Percentiles rank a stretch among this genome's conserved stretches.
These are phyloP conservation scores for Euphorbia pulcherrima DNA, from an alignment of 345 rosid species.

Conservation along the genomic window DNA sequence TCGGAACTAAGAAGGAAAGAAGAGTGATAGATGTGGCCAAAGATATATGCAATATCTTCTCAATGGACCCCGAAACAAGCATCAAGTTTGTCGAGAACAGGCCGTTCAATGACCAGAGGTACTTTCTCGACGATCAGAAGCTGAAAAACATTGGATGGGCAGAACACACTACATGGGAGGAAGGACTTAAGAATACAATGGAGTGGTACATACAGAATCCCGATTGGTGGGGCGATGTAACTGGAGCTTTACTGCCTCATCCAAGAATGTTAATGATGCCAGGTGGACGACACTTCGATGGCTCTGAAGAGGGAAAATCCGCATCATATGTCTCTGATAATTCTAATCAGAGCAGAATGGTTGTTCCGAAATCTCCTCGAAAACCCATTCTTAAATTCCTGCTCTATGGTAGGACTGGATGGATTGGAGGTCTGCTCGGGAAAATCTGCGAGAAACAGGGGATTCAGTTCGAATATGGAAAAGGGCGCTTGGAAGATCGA, in stretches of 20 bases:
- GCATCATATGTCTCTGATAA: constrained; percentile 28
- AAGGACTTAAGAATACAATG: constrained; percentile 70
- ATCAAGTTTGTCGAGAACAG: constrained; percentile 77
- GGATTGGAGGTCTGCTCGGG: constrained; percentile 76
- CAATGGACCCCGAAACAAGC: constrained; percentile 53
- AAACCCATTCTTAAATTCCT: constrained; percentile 56
- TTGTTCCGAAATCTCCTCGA: constrained; percentile 45
- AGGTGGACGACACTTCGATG: constrained; percentile 48
- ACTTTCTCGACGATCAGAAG: constrained; percentile 87
- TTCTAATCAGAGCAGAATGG: constrained; percentile 54
- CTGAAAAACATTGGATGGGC: constrained; percentile 78
- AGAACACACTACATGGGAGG: constrained; percentile 75
- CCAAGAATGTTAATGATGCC: constrained; percentile 76
- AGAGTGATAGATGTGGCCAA: constrained; percentile 83
- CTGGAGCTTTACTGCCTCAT: constrained; percentile 85
- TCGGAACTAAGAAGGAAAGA: constrained; percentile 85
- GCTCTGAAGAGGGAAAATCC: constrained; percentile 33
- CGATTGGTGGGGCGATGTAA: constrained; percentile 95
- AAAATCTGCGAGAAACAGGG: constrained; percentile 68
- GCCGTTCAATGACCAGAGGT: constrained; percentile 91
- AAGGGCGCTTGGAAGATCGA: constrained; percentile 66
- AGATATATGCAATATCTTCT: constrained; percentile 69
- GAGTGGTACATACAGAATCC: constrained; percentile 83
- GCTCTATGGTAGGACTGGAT: constrained; percentile 73
- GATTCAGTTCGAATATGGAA: constrained; percentile 61